These are phyloP conservation scores for Saccharomyces cerevisiae DNA, from an alignment of 805 yeast species.

Conservation along the genomic window DNA sequence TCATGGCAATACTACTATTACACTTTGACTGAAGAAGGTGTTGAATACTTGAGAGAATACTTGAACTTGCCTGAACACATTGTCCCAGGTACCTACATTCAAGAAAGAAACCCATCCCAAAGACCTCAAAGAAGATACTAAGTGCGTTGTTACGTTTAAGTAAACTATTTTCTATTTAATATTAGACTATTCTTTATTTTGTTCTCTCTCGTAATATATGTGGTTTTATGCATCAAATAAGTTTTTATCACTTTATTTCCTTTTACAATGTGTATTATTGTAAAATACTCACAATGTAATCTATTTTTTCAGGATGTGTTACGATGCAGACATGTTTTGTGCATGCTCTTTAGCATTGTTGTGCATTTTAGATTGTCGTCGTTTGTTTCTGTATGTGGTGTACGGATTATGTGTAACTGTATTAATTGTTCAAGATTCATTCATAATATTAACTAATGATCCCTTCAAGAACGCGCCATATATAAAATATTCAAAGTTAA, in stretches of 20 bases:
- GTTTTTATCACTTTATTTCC: background rate
- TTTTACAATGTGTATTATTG: background rate
- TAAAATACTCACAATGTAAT: background rate
- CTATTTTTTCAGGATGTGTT: background rate
- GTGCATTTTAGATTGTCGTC: background rate
- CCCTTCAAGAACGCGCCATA: background rate
- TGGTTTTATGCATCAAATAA: background rate
- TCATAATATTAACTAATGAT: background rate
- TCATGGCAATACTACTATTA: constrained; percentile 99
- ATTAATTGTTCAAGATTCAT: background rate
- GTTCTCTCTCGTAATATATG: background rate
- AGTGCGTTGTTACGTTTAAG: constrained; percentile 4
- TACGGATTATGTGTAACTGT: background rate
- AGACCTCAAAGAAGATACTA: constrained; percentile 48
- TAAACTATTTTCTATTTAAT: background rate
- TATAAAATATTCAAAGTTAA: background rate
- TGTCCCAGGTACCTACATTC: constrained; percentile 96
- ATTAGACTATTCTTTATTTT: background rate
- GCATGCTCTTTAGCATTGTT: background rate
- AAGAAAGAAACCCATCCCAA: constrained; percentile 77
- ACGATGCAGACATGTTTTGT: background rate
- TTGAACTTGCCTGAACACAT: constrained; percentile 97
- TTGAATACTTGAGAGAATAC: constrained; percentile 95
- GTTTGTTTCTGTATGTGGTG: background rate
- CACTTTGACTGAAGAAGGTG: constrained; percentile 99